Evolutionary conservation across 495 filamentous ascomycete genomes (phyloP), one percentile per base, ranked within the genome.

Genomic region (Clohesyomyces aquaticus): DNA sequence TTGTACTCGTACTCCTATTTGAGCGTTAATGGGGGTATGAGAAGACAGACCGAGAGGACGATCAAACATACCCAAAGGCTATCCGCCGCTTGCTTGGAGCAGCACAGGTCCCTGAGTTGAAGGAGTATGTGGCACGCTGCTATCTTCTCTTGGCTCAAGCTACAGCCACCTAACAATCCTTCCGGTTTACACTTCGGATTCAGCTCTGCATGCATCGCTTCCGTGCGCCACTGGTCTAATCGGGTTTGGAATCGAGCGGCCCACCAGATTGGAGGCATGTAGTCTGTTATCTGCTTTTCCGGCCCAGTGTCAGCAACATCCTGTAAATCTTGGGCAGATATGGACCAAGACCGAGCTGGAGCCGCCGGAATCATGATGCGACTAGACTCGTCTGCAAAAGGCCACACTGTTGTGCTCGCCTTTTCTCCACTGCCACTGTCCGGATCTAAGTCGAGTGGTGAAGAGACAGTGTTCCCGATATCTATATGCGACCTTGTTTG

Each of bases 1-100:
- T 48, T 63, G 26, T 67, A 59, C 42, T 67, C 65, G 59, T 62
- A 67, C 19, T 62, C 65, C 65, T 67, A 46, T 0, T 21, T 21
- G 8, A 41, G 25, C 0, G 25, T 50, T 43, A 32, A n/a, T 16
- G 51, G 18, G 9, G 8, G 14, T 1, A 16, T 16, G 12, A 2
- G n/a, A 8, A 1, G 35, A 1, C 35, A 11, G 38, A 26, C 19
- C 10, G 41, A 26, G 18, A 23, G 22, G 10, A 19, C 26, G 16
- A 47, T 51, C 35, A 26, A 2, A 65, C 65, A 11, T 45, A 67
- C 65, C 58, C 59, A 67, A 22, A 67, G 59, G 38, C 65, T 67
- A 53, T 67, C 65, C 12, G 53, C 53, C 16, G 65, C 65, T n/a
- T 53, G 8, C n/a, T 48, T 35, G 12, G 51, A 29, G 12, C 14